These are phyloP conservation scores for Cladophialophora psammophila DNA, from an alignment of 2,329 filamentous ascomycete species.

Conservation along the genomic window DNA sequence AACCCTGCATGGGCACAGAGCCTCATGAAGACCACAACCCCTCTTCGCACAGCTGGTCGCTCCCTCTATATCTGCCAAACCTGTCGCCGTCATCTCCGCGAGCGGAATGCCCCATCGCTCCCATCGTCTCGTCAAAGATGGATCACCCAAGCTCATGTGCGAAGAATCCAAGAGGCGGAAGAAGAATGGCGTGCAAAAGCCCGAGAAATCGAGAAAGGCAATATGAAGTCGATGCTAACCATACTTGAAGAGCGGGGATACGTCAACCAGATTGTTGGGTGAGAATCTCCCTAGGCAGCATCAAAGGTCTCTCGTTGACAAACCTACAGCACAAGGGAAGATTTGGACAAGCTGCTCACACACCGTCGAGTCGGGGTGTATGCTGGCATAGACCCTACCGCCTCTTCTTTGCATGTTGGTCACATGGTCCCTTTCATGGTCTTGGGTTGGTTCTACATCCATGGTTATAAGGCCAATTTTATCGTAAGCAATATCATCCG, in stretches of 20 bases:
- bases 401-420: constrained; percentile 58
- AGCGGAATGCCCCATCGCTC: background rate
- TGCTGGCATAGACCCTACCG: constrained; percentile 59
- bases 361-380: constrained; percentile 57
- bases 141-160: constrained; percentile 49
- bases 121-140: constrained; percentile 41
- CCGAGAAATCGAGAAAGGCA: constrained; percentile 53
- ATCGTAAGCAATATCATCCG: constrained; percentile 47
- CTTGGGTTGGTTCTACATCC: constrained; percentile 58
- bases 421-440: constrained; percentile 62
- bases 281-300: constrained; percentile 29
- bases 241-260: constrained; percentile 56
- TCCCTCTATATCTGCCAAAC: constrained; percentile 29
- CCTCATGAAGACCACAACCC: constrained; percentile 22
- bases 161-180: constrained; percentile 50
- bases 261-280: constrained; percentile 58
- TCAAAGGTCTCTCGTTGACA: constrained; percentile 6
- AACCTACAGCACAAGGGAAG: constrained; percentile 49
- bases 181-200: constrained; percentile 51
- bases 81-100: constrained; percentile 26
- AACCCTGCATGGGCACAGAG: background rate
- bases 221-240: constrained; percentile 52
- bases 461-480: constrained; percentile 55
- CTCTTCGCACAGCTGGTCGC: constrained; percentile 20
- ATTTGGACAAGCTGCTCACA: constrained; percentile 53